Evolutionary conservation across 164 flowering plant genomes (phyloP).

Genomic region (Piper longum): DNA sequence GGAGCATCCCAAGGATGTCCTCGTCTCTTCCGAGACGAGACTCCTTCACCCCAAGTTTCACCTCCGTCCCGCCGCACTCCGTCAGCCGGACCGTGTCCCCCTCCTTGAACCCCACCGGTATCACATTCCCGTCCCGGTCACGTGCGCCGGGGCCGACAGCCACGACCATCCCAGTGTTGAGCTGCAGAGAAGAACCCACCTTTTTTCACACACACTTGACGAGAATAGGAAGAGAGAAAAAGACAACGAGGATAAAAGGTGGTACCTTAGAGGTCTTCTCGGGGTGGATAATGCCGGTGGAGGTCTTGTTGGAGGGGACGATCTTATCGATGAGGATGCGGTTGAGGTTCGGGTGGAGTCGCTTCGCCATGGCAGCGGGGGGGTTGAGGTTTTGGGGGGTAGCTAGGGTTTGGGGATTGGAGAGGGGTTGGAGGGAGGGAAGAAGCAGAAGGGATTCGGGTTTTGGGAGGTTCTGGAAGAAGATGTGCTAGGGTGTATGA

Average conservation of each 20-base stretch:
- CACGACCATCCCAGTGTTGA: conserved; percentile 16
- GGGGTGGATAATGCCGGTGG: conserved; percentile 55
- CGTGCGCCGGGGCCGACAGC: conserved; percentile 13
- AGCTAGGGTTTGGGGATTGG: too few species aligned
- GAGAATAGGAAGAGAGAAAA: neutral
- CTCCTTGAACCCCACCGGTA: conserved; percentile 11
- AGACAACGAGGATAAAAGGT: neutral
- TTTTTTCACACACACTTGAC: neutral
- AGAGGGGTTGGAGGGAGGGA: too few species aligned
- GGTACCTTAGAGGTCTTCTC: conserved; percentile 45
- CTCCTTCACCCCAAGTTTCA: conserved; percentile 11
- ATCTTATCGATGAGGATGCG: conserved; percentile 53
- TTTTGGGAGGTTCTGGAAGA: neutral
- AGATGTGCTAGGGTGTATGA: neutral
- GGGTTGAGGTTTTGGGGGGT: too few species aligned
- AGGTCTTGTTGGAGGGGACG: conserved; percentile 49
- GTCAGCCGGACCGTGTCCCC: conserved; percentile 14
- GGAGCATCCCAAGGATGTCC: conserved; percentile 48
- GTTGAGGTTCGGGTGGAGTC: conserved; percentile 50
- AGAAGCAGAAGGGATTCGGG: neutral
- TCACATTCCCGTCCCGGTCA: conserved; percentile 10
- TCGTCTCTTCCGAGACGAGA: conserved; percentile 43
- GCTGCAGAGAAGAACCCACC: conserved; percentile 1
- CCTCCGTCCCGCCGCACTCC: conserved; percentile 17
- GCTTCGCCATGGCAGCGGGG: conserved; percentile 36